Base-by-base conservation (phyloP, 306 rosid species). In the Heteromeles arbutifolia region DNA sequence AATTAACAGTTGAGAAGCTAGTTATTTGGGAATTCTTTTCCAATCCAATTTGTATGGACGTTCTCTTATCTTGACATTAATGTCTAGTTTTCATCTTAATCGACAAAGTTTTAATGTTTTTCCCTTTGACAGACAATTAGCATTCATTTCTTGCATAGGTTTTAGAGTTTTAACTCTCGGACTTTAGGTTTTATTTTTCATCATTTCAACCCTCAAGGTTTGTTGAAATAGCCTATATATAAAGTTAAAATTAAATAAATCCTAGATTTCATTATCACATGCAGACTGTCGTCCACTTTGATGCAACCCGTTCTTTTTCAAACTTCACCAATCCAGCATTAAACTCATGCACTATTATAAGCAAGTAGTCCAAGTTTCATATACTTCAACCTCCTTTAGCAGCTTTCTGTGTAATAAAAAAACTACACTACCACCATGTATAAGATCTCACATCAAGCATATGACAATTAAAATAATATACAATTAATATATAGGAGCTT, bases 321-420 rank as follows among this genome's bases (percentile, higher is more conserved):
- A 25, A 59, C 25, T 56, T n/a, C 2, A 12, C 26, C 62, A 56
- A 21, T 14, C 19, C 19, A 48, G 21, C 14, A 19, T n/a, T 56
- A 15, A n/a, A 11, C 65, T 25, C 12, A 24, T 11, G 65, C 65
- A 10, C 65, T 32, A 32, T 32, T 25, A 59, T 56, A 21, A 56
- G 26, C 13, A 56, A 56, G 25, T 56, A 6, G 61, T 22, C 14
- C 44, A 26, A 58, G 12, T 62, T 70, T 76, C 74, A 70, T 71
- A 67, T 43, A 69, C 74, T 44, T 65, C 70, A 31, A 54, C 69
- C 64, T 75, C 59, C 78, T 78, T 57, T 19, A 12, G 21, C 45
- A 22, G 52, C 21, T 72, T 57, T 72, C 65, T 28, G 66, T 34
- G 41, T 73, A 57, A 45, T 45, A 45, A 45, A 72, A 76, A 79